A percentile compares a stretch with the other conserved stretches of the same genome.
phyloP scores from a whole-genome alignment of 2,329 filamentous ascomycete species.

The Penicillium sumatraense region DNA sequence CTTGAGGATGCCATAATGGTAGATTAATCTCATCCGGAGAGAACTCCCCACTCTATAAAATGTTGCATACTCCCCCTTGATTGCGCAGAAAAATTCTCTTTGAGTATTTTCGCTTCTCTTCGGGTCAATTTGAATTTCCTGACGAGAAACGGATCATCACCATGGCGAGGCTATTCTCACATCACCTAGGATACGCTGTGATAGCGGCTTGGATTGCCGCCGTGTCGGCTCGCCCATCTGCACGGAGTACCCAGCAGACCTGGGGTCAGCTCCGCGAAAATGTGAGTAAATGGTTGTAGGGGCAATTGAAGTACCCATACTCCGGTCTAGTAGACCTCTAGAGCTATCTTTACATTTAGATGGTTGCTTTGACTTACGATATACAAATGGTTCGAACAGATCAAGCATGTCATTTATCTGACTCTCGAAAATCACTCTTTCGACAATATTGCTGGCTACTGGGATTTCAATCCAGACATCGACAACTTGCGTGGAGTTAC shows the following conservation, averaged over 20 bases:
- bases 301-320: no score
- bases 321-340: no score
- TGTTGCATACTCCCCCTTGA: background rate
- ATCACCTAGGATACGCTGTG: background rate
- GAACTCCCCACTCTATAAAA: background rate
- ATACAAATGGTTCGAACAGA: constrained; percentile 24
- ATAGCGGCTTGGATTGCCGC: constrained; percentile 10
- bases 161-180: background rate
- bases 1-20: background rate
- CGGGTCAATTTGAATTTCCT: background rate
- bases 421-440: constrained; percentile 48
- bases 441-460: constrained; percentile 47
- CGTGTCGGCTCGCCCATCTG: constrained; percentile 23
- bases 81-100: background rate
- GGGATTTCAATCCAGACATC: constrained; percentile 42
- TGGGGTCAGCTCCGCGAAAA: constrained; percentile 31
- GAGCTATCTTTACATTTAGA: no score
- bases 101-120: background rate
- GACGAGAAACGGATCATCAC: background rate
- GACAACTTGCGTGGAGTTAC: constrained; percentile 39
- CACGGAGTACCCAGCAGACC: constrained; percentile 11
- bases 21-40: background rate
- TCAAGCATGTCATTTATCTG: constrained; percentile 43
- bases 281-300: constrained; percentile 20
- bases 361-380: no score